phyloP scores from a whole-genome alignment of 345 rosid species.

The Capsella bursapastoris region DNA sequence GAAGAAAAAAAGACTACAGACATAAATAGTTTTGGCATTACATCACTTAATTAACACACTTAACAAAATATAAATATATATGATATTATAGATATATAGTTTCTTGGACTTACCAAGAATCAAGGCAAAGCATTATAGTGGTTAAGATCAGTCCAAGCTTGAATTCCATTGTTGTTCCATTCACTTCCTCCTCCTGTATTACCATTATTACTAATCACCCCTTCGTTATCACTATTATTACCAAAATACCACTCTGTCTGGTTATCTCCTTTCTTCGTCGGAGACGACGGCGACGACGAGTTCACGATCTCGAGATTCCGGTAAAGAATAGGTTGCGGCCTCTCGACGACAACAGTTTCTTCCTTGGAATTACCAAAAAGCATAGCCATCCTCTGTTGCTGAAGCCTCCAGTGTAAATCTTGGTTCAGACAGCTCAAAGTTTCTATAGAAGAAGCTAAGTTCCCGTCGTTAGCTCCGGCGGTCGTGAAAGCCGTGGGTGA shows the following conservation, averaged over 20 bases:
- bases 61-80: background rate
- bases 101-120: conserved; percentile 34
- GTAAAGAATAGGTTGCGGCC: conserved; percentile 47
- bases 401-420: conserved; percentile 98
- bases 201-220: conserved; percentile 35
- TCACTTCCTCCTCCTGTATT: conserved; percentile 33
- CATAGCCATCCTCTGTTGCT: conserved; percentile 85
- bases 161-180: conserved; percentile 46
- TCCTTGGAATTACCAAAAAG: conserved; percentile 56
- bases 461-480: conserved; percentile 55
- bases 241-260: conserved; percentile 50
- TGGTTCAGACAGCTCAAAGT: conserved; percentile 92
- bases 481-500: conserved; percentile 44
- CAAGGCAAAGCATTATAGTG: conserved; percentile 44
- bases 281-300: conserved; percentile 33
- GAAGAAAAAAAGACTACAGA: conserved; percentile 19
- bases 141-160: conserved; percentile 49
- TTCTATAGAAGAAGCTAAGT: conserved; percentile 83
- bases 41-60: conserved; percentile 30
- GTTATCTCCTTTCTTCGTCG: conserved; percentile 38
- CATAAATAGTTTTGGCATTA: conserved; percentile 33
- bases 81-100: conserved; percentile 1
- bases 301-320: conserved; percentile 42
- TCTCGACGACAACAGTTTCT: conserved; percentile 46
- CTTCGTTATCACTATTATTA: conserved; percentile 39